These are phyloP conservation scores for Sequoiadendron giganteum DNA, from an alignment of 75 land plant species.

Conservation along the genomic window DNA sequence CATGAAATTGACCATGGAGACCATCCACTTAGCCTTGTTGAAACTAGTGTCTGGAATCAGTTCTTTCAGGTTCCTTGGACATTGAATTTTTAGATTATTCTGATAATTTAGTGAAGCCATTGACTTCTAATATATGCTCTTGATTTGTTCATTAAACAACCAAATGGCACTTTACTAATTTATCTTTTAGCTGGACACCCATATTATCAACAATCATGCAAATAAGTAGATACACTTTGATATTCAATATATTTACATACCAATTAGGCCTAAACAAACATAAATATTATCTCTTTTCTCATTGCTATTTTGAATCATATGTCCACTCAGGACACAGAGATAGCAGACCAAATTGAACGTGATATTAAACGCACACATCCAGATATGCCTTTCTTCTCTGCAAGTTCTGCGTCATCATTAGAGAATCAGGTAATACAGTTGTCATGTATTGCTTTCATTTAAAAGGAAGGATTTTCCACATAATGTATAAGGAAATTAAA, in stretches of 20 bases:
- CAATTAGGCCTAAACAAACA: background rate
- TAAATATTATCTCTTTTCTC: background rate
- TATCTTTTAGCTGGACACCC: background rate
- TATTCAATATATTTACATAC: background rate
- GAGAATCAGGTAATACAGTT: slow-evolving; percentile 48
- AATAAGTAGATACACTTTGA: background rate
- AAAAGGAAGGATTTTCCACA: background rate
- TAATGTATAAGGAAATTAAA: background rate
- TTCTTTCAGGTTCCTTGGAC: slow-evolving; percentile 58
- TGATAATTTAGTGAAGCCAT: background rate
- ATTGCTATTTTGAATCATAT: slow-evolving; percentile 2
- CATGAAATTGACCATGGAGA: slow-evolving; percentile 67
- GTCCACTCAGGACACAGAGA: slow-evolving; percentile 62
- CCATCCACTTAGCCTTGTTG: slow-evolving; percentile 77
- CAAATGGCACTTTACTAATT: background rate
- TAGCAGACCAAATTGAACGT: slow-evolving; percentile 80
- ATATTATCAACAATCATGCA: background rate
- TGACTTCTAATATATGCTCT: background rate
- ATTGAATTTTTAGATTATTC: background rate
- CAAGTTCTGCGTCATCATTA: slow-evolving; percentile 39
- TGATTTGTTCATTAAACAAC: background rate
- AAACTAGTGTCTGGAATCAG: slow-evolving; percentile 71
- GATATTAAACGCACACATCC: slow-evolving; percentile 88
- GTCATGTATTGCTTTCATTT: background rate
- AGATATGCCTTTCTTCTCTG: slow-evolving; percentile 80